Percentiles rank a stretch among this genome's conserved stretches.
phyloP scores from a whole-genome alignment of 2,329 filamentous ascomycete genomes.

The Macrophomina phaseolina region DNA sequence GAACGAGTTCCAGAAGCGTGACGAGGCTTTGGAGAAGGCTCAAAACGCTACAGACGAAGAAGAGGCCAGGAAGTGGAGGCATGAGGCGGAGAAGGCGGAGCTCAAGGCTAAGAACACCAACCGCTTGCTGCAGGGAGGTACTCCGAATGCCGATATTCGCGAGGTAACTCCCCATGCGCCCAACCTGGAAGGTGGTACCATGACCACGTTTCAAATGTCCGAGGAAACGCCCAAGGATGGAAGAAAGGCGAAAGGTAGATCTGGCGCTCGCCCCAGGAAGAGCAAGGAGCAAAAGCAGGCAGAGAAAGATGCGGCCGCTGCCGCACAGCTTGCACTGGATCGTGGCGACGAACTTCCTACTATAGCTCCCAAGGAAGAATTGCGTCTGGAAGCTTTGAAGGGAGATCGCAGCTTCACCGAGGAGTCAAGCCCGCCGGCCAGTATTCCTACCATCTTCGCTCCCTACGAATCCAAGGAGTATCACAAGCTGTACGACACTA shows the following conservation, averaged over 20 bases:
- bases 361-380: conserved; percentile 65
- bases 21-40: conserved; percentile 77
- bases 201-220: conserved; percentile 80
- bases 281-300: conserved; percentile 77
- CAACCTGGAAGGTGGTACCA: conserved; percentile 82
- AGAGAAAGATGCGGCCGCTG: conserved; percentile 78
- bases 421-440: conserved; percentile 44
- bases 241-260: conserved; percentile 57
- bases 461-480: conserved; percentile 89
- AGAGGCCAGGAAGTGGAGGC: conserved; percentile 79
- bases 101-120: conserved; percentile 94
- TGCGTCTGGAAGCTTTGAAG: conserved; percentile 51
- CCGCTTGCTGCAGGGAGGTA: conserved; percentile 83
- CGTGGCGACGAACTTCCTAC: conserved; percentile 74
- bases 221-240: conserved; percentile 52
- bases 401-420: conserved; percentile 55
- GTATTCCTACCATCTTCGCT: conserved; percentile 42
- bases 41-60: conserved; percentile 79
- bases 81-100: conserved; percentile 85
- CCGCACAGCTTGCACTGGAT: conserved; percentile 83
- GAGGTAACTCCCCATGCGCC: conserved; percentile 75
- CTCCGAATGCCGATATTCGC: conserved; percentile 73
- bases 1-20: conserved; percentile 83
- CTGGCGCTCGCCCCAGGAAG: conserved; percentile 77
- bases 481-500: conserved; percentile 96